These are phyloP conservation scores for Colletotrichum shisoi DNA, from an alignment of 2,329 filamentous ascomycete genomes.

Conservation along the genomic window DNA sequence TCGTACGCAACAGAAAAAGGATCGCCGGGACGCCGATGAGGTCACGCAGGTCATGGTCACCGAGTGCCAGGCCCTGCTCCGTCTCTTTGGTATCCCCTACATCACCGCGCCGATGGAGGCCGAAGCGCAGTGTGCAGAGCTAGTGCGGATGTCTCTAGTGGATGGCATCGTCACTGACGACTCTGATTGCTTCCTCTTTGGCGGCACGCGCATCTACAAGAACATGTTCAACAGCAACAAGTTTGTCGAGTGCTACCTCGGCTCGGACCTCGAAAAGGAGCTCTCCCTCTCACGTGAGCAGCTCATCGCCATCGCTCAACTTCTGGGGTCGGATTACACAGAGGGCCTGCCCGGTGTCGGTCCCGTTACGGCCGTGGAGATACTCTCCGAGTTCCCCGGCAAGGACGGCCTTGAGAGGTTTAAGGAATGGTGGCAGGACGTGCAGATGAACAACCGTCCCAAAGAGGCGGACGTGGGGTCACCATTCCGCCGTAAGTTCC, in stretches of 20 bases:
- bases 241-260: conserved; percentile 94
- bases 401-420: conserved; percentile 73
- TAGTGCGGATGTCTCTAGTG: conserved; percentile 85
- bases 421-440: conserved; percentile 83
- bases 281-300: conserved; percentile 85
- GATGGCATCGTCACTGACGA: conserved; percentile 99
- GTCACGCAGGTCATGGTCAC: conserved; percentile 95
- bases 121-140: conserved; percentile 94
- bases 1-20: conserved; percentile 94
- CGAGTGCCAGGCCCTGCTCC: conserved; percentile 90
- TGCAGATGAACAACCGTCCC: conserved; percentile 73
- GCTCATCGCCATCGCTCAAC: conserved; percentile 87
- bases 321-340: conserved; percentile 93
- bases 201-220: conserved; percentile 95
- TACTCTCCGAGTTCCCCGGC: conserved; percentile 85
- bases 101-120: conserved; percentile 99
- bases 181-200: conserved; percentile 95
- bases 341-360: conserved; percentile 90
- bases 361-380: conserved; percentile 92
- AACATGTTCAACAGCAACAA: conserved; percentile 99
- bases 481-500: conserved; percentile 84
- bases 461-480: conserved; percentile 68
- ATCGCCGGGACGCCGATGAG: conserved; percentile 93
- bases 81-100: conserved; percentile 92
- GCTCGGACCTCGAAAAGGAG: conserved; percentile 84